Conservation (phyloP, 2,329 filamentous ascomycete genomes). For the Scleromitrula shiraiana region DNA sequence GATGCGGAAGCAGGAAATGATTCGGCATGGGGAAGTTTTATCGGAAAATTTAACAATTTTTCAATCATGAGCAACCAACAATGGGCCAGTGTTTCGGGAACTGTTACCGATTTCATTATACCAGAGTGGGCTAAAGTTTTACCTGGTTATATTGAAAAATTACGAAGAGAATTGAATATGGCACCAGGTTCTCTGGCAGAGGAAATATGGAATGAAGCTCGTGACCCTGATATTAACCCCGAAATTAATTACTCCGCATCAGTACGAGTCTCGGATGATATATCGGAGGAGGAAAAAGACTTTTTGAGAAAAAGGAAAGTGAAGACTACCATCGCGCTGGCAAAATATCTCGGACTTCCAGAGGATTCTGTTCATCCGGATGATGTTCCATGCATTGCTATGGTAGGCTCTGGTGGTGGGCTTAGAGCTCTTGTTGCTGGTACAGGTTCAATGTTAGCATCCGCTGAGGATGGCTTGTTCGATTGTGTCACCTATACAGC, state of each 20-base stretch:
- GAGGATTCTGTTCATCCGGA: conserved; percentile 82
- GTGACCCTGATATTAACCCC: conserved; percentile 73
- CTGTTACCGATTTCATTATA: conserved; percentile 57
- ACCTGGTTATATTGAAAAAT: conserved; percentile 69
- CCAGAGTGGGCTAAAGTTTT: conserved; percentile 76
- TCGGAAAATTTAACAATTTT: conserved; percentile 33
- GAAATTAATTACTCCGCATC: conserved; percentile 76
- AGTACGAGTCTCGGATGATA: conserved; percentile 71
- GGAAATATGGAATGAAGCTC: conserved; percentile 88
- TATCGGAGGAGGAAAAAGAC: conserved; percentile 75
- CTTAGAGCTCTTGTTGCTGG: conserved; percentile 85
- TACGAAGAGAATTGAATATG: conserved; percentile 83
- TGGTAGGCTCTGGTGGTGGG: conserved; percentile 91
- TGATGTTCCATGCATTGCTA: conserved; percentile 85
- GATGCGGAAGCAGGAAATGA: conserved; percentile 16
- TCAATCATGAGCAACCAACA: conserved; percentile 46
- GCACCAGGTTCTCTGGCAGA: conserved; percentile 80
- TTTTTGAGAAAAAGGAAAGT: conserved; percentile 64
- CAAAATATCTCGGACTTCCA: conserved; percentile 70
- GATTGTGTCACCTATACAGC: conserved; percentile 94
- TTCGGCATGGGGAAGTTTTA: conserved; percentile 27
- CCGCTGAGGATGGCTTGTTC: conserved; percentile 80
- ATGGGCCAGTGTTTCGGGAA: conserved; percentile 47
- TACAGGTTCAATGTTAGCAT: conserved; percentile 76
- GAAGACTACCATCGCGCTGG: conserved; percentile 64